phyloP scores from a whole-genome alignment of 108 stramenopile genomes.

The Skeletonema costatum region DNA sequence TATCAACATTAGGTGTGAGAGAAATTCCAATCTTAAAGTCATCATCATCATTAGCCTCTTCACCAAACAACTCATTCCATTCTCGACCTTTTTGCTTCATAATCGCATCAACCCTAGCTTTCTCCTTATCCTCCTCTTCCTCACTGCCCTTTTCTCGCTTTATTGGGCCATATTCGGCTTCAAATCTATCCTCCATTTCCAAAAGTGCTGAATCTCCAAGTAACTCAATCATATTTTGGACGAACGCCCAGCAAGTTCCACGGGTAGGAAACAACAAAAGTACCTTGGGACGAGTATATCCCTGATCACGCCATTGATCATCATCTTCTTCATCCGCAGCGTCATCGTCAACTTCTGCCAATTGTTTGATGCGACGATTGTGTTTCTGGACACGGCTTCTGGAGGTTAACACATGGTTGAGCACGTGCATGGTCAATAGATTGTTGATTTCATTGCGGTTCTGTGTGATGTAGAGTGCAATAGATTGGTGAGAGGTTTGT shows the following conservation, averaged over 20 bases:
- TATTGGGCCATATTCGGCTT: constrained; percentile 70
- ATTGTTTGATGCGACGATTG: constrained; percentile 62
- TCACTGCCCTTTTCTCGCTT: constrained; percentile 32
- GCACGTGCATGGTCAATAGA: constrained; percentile 63
- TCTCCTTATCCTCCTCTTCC: constrained; percentile 30
- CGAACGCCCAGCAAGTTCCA: constrained; percentile 70
- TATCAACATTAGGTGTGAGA: constrained; percentile 60
- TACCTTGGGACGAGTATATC: constrained; percentile 84
- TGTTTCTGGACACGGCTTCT: constrained; percentile 65
- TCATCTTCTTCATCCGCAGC: constrained; percentile 40
- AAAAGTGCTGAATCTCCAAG: constrained; percentile 47
- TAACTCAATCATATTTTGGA: constrained; percentile 56
- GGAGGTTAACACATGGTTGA: constrained; percentile 80
- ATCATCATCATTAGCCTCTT: constrained; percentile 89
- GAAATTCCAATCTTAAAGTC: constrained; percentile 94
- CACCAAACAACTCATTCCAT: constrained; percentile 91
- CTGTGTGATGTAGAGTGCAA: neutral
- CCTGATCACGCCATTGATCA: constrained; percentile 79
- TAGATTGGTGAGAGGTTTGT: neutral
- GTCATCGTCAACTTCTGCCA: constrained; percentile 25
- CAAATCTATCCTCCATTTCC: constrained; percentile 69
- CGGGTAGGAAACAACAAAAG: constrained; percentile 84
- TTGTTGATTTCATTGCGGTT: constrained; percentile 58
- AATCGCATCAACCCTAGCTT: constrained; percentile 30
- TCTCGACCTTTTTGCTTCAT: constrained; percentile 76